These are phyloP conservation scores for Aureobasidium melanogenum DNA, from an alignment of 2,329 filamentous ascomycete species.

Conservation along the genomic window DNA sequence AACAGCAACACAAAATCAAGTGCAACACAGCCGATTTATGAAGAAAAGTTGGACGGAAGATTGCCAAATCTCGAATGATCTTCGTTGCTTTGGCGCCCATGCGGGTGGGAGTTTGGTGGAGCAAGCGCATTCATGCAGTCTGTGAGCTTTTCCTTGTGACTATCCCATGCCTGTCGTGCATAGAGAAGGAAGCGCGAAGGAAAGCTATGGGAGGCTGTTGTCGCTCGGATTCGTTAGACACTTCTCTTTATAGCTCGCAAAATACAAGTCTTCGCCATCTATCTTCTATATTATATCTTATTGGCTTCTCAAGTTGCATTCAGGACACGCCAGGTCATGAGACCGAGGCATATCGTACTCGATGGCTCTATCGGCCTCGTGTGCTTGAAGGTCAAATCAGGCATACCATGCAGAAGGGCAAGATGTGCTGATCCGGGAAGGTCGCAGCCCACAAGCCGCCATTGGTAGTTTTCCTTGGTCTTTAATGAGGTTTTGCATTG, in stretches of 20 bases:
- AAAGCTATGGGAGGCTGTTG: not conserved
- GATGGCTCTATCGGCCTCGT: not conserved
- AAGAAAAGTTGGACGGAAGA: not conserved
- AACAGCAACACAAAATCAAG: not conserved
- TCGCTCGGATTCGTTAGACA: not conserved
- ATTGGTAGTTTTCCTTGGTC: not conserved
- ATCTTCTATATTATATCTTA: not conserved
- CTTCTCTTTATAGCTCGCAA: not conserved
- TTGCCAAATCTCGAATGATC: not conserved
- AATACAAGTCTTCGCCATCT: not conserved
- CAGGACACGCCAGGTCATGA: not conserved
- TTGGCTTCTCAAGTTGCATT: not conserved
- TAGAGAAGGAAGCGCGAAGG: not conserved
- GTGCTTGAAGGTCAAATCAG: not conserved
- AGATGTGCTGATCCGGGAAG: not conserved
- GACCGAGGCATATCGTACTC: not conserved
- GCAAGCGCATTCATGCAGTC: not conserved
- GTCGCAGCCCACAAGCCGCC: not conserved
- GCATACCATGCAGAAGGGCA: not conserved
- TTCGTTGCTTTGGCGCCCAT: conserved; percentile 4
- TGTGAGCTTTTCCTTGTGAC: not conserved
- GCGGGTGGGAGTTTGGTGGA: not conserved
- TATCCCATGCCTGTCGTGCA: not conserved
- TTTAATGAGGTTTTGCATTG: not conserved
- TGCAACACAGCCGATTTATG: not conserved